phyloP scores from a whole-genome alignment of 208 protist genomes.

The Trypanosoma brucei region DNA sequence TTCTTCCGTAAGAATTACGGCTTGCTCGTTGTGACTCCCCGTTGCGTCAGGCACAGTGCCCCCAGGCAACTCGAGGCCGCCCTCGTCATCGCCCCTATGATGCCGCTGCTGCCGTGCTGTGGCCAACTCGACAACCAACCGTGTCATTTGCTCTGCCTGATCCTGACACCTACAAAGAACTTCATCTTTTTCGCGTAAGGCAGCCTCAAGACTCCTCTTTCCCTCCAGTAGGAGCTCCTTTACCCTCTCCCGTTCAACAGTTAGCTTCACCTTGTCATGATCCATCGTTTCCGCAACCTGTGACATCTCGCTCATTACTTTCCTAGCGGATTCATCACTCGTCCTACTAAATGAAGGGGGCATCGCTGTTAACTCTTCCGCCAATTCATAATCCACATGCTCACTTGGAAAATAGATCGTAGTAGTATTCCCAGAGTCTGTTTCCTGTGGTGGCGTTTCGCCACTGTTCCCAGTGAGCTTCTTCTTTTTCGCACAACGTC shows the following conservation, averaged over 20 bases:
- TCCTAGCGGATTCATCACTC: background rate
- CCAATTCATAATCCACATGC: too few relatives aligned
- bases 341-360: background rate
- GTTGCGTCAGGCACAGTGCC: too few relatives aligned
- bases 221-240: slow-evolving; percentile 1
- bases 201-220: background rate
- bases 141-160: slow-evolving; percentile 3
- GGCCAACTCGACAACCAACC: slow-evolving; percentile 10
- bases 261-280: background rate
- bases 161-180: slow-evolving; percentile 4
- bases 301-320: background rate
- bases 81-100: too few relatives aligned
- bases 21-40: too few relatives aligned
- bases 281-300: background rate
- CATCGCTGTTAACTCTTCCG: background rate
- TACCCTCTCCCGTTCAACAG: slow-evolving; percentile 12
- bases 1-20: background rate
- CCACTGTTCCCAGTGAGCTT: too few relatives aligned
- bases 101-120: background rate
- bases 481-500: too few relatives aligned
- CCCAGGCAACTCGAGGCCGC: too few relatives aligned
- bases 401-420: too few relatives aligned
- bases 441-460: too few relatives aligned
- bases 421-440: too few relatives aligned
- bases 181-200: slow-evolving; percentile 12